phyloP scores from a whole-genome alignment of 2,329 filamentous ascomycete species.

The Herpotrichia juniperi region DNA sequence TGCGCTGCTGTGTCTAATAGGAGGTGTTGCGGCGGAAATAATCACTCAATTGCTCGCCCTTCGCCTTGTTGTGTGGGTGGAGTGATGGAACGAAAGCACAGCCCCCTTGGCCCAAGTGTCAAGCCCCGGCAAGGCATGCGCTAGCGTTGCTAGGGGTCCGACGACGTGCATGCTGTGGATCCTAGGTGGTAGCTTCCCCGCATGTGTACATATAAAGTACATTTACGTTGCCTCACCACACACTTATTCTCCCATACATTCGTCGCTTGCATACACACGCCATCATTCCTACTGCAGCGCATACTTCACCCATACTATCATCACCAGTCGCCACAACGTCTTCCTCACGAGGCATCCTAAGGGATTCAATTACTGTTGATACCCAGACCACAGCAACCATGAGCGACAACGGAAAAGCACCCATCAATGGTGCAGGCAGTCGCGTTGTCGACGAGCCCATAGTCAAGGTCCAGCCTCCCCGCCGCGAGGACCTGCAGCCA shows the following conservation, averaged over 20 bases:
- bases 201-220: slow-evolving; percentile 1
- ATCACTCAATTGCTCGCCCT: neutral
- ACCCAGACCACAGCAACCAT: slow-evolving; percentile 25
- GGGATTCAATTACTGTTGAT: slow-evolving; percentile 13
- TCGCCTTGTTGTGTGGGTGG: slow-evolving; percentile 1
- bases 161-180: neutral
- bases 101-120: slow-evolving; percentile 3
- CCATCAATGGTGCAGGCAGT: slow-evolving; percentile 18
- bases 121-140: slow-evolving; percentile 5
- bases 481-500: slow-evolving; percentile 81
- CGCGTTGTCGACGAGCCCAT: slow-evolving; percentile 37
- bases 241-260: slow-evolving; percentile 1
- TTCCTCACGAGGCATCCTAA: slow-evolving; percentile 31
- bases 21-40: slow-evolving; percentile 1
- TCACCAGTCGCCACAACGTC: slow-evolving; percentile 22
- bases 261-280: neutral
- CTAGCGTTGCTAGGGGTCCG: neutral
- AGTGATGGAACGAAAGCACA: neutral
- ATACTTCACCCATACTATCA: no score
- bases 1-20: neutral
- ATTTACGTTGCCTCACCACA: neutral
- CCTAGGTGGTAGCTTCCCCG: slow-evolving; percentile 10
- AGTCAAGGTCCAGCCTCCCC: slow-evolving; percentile 75
- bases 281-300: neutral
- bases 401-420: slow-evolving; percentile 48